These are phyloP conservation scores for Medicago lupulina DNA, from an alignment of 306 rosid genomes.

Conservation along the genomic window DNA sequence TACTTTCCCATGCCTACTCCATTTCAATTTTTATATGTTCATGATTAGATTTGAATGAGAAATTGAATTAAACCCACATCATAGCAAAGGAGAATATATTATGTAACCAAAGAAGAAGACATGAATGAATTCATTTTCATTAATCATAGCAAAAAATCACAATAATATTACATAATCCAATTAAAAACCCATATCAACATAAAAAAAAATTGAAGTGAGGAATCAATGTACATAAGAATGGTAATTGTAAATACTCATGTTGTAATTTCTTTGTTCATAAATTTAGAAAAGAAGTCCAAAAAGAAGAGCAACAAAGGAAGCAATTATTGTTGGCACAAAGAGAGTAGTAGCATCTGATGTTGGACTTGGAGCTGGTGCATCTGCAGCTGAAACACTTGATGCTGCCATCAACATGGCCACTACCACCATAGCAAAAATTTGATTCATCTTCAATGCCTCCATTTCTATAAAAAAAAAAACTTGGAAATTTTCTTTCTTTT, in stretches of 20 bases:
- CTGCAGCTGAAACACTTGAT: slow-evolving; percentile 24
- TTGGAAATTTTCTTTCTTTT: not conserved
- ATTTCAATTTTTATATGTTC: not conserved
- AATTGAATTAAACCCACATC: not conserved
- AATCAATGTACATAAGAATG: not conserved
- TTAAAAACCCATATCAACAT: no score
- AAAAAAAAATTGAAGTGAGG: not conserved
- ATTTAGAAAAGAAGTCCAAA: slow-evolving; percentile 41
- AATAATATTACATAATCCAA: slow-evolving; percentile 1
- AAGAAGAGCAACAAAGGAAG: slow-evolving; percentile 41
- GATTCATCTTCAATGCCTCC: slow-evolving; percentile 46
- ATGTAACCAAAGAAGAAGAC: slow-evolving; percentile 4
- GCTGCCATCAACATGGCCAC: slow-evolving; percentile 40
- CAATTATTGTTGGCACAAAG: slow-evolving; percentile 40
- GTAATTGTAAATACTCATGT: not conserved
- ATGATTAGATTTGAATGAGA: not conserved
- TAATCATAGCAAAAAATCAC: not conserved
- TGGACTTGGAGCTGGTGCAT: slow-evolving; percentile 40
- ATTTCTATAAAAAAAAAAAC: slow-evolving; percentile 5
- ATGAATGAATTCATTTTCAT: slow-evolving; percentile 5
- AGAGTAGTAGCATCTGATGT: slow-evolving; percentile 50
- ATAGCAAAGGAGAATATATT: not conserved
- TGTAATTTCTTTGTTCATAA: not conserved
- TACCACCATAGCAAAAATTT: slow-evolving; percentile 8
- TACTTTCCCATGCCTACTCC: no score